Base-by-base conservation (phyloP, 169 alveolate genomes). In the Plasmodium relictum region DNA sequence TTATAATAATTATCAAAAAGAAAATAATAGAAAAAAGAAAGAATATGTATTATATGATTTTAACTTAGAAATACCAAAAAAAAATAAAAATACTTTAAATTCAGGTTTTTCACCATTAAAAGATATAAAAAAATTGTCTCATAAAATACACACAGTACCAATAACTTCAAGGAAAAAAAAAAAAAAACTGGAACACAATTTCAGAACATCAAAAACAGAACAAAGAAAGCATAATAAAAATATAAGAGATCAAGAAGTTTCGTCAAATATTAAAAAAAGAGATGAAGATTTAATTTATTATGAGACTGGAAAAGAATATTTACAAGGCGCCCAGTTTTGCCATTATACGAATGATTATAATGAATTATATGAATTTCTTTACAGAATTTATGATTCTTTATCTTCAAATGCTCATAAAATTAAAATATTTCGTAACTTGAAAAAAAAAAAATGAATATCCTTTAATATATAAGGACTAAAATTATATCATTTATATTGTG, bases 241-340 rank as follows among this genome's bases (percentile, higher is more conserved):
- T 8, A 18, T 18, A 68, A 44, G n/a, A 44, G 24, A 68, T 20
- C n/a, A 41, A 68, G 42, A 44, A 41, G 6, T 31, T 31, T 31
- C 39, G 3, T 31, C 3, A 3, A 1, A 31, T 16, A 42, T 0
- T 20, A 68, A 44, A 14, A 42, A n/a, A 0, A 44, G 10, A 44
- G 7, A 10, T 12, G 54, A 24, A 37, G 52, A 54, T 52, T 50
- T 72, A 72, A 54, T 72, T 26, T 72, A 52, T 54, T 72, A 72
- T 26, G 85, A 52, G 14, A 54, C 54, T 52, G 69, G 85, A n/a
- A 72, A 72, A n/a, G 69, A 52, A 52, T 72, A 72, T 37, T 26
- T 72, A 24, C 69, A 72, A 72, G 59, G 44, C 3, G 37, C 18
- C 10, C 31, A 56, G 54, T 54, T 54, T n/a, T 6, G 42, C 12